A percentile compares a stretch with the other conserved stretches of the same genome.
Evolutionary conservation across 331 rosid genomes (phyloP).

Genomic region (Malus hybrid): DNA sequence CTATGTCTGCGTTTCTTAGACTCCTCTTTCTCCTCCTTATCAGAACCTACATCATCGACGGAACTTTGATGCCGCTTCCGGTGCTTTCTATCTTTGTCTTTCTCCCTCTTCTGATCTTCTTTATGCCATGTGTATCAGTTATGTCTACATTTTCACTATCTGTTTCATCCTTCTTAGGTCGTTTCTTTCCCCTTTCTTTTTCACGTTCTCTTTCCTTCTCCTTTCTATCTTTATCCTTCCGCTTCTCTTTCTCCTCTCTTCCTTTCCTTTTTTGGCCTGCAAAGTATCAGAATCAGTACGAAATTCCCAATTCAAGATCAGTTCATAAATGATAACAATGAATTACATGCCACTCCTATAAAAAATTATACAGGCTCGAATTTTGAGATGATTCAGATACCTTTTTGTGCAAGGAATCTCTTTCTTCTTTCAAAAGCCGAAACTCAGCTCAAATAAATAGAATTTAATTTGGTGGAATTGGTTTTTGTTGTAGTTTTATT

Average conservation of each 20-base stretch:
- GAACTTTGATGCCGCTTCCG: constrained; percentile 90
- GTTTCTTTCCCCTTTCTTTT: constrained; percentile 72
- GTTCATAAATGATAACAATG: background rate
- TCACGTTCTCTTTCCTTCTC: constrained; percentile 89
- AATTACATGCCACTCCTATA: background rate
- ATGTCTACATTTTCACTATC: constrained; percentile 73
- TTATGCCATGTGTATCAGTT: constrained; percentile 57
- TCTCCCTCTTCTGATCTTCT: constrained; percentile 92
- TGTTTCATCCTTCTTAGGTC: constrained; percentile 83
- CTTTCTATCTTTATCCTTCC: constrained; percentile 52
- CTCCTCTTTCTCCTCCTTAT: constrained; percentile 91
- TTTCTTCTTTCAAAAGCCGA: constrained; percentile 47
- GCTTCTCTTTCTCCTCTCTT: constrained; percentile 79
- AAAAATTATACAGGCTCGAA: background rate
- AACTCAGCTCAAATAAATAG: constrained; percentile 27
- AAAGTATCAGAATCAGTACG: constrained; percentile 1
- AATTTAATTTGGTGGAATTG: too few relatives aligned
- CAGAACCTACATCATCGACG: constrained; percentile 70
- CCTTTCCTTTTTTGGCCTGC: constrained; percentile 85
- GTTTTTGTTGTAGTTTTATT: too few relatives aligned
- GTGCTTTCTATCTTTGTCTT: constrained; percentile 85
- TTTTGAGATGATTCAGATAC: constrained; percentile 34
- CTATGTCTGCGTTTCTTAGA: constrained; percentile 81
- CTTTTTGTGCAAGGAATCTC: constrained; percentile 47
- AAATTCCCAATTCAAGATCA: background rate